These are phyloP conservation scores for Pichia phayaonensis DNA, from an alignment of 805 yeast species.

Conservation along the genomic window DNA sequence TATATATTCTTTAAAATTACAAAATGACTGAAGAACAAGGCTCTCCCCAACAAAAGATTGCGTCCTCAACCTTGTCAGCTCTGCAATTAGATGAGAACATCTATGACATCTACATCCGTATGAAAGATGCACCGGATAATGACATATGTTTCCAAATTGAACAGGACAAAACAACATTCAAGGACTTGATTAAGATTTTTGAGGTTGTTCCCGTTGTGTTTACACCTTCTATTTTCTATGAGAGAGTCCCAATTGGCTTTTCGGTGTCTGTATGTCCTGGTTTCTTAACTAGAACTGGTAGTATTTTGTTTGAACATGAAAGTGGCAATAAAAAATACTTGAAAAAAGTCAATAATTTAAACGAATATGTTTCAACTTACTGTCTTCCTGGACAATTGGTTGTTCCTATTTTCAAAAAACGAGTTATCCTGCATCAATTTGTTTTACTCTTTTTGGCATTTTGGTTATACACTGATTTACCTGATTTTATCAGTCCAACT, in stretches of 20 bases:
- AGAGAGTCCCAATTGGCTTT: constrained; percentile 57
- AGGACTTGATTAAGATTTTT: constrained; percentile 55
- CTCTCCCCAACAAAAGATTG: not conserved
- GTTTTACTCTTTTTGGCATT: constrained; percentile 35
- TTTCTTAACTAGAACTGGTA: constrained; percentile 74
- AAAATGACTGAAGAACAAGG: not conserved
- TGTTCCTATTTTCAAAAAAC: constrained; percentile 59
- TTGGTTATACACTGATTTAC: constrained; percentile 93
- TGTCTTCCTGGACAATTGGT: constrained; percentile 90
- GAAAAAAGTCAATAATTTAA: constrained; percentile 39
- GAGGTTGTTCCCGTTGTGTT: constrained; percentile 61
- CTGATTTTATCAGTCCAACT: constrained; percentile 82
- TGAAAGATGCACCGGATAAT: constrained; percentile 77
- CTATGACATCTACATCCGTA: constrained; percentile 59
- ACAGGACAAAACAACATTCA: constrained; percentile 45
- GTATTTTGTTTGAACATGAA: constrained; percentile 57
- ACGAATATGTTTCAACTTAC: constrained; percentile 44
- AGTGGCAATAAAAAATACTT: constrained; percentile 43
- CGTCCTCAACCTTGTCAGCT: no score
- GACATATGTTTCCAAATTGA: constrained; percentile 85
- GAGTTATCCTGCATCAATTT: constrained; percentile 34
- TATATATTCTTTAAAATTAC: not conserved
- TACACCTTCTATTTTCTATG: constrained; percentile 73
- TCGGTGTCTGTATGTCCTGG: constrained; percentile 65
- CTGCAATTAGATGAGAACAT: not conserved